Base-by-base conservation (phyloP, 2,329 filamentous ascomycete genomes). In the Torrubiella hemipterigena region DNA sequence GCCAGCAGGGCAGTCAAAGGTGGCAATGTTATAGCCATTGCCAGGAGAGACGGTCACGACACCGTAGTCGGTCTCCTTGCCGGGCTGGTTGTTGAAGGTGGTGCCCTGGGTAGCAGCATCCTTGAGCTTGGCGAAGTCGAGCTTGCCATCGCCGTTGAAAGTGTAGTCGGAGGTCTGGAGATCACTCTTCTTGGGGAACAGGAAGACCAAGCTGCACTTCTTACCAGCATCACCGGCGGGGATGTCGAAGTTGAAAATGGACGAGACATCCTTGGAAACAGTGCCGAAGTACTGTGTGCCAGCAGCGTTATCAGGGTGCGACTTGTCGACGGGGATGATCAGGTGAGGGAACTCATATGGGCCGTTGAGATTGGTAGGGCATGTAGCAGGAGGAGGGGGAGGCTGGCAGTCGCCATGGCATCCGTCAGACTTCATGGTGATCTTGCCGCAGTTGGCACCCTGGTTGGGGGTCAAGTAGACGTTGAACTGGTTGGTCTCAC, bases 161-260 rank as follows among this genome's bases (percentile, higher is more conserved):
- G 58, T 67, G 45, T 67, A 70, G 9, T 61, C 58, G 0, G 73
- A 75, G 2, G 73, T 76, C 51, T 72, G 53, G n/a, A 79, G 66
- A 20, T 75, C 52, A 12, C 58, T 44, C 38, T 70, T 38, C 32
- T 40, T 51, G 9, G 78, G 77, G 54, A 81, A 69, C 27, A 79
- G 58, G 66, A 82, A 82, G 34, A 75, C 57, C 7, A 81, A 57
- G 33, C 63, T 67, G 57, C 77, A 83, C 6, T 56, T 69, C 54
- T 72, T 70, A 42, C 69, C 71, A 7, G 57, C 42, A 42, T 72
- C 63, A 5, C 54, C 51, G 4, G 51, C 38, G 2, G 69, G 69
- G 26, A 82, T 69, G 45, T 79, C 73, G 54, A 82, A 82, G 58
- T 79, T 79, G 66, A 77, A 81, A 45, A 81, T 67, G 10, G 68